Evolutionary conservation across 1,284 basidiomycete species (phyloP).

Genomic region (Butyriboletus appendiculatus): DNA sequence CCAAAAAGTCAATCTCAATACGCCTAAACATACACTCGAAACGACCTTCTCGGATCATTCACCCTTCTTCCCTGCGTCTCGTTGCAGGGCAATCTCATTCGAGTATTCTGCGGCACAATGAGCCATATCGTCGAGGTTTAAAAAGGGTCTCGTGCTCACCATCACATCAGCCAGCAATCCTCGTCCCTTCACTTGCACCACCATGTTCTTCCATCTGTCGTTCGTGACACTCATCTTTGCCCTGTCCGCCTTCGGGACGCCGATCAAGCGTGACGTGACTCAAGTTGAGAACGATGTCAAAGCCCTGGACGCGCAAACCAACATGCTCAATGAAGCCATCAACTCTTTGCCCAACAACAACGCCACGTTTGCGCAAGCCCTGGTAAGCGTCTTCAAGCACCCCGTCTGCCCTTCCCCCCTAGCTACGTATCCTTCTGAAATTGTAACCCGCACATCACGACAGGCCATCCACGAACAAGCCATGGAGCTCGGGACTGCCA

Average conservation of each 20-base stretch:
- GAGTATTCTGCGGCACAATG: too few species aligned
- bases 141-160: not conserved
- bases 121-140: constrained; percentile 1
- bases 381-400: not conserved
- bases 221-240: constrained; percentile 11
- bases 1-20: not conserved
- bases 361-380: accelerated
- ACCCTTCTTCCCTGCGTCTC: not conserved
- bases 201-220: constrained; percentile 12
- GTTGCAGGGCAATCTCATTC: not conserved
- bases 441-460: not conserved
- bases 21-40: not conserved
- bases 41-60: not conserved
- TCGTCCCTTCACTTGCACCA: not conserved
- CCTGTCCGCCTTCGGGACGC: constrained; percentile 11
- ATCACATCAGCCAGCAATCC: not conserved
- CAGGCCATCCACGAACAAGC: not conserved
- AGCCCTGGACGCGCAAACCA: accelerated
- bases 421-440: not conserved
- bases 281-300: not conserved
- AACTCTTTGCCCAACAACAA: not conserved
- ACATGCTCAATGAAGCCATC: not conserved
- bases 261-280: constrained; percentile 7
- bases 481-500: accelerated
- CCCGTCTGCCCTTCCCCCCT: too few species aligned